A percentile compares a stretch with the other conserved stretches of the same genome.
These are phyloP conservation scores for Globisporangium megalacanthum DNA, from an alignment of 352 stramenopile genomes.

Conservation along the genomic window DNA sequence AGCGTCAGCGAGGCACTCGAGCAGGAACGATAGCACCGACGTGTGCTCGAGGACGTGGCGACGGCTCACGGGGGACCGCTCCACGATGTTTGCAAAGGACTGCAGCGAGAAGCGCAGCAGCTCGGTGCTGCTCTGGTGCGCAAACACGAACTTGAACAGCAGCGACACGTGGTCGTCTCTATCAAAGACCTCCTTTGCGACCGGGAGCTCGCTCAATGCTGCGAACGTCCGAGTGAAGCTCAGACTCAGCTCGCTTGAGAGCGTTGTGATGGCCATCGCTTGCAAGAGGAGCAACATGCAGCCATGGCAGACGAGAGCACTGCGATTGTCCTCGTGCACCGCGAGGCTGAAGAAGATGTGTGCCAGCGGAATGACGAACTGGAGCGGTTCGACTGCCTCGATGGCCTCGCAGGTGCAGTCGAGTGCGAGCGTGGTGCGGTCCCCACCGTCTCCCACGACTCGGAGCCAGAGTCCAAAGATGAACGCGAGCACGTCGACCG, in stretches of 20 bases:
- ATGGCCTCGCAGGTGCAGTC: slow-evolving; percentile 3
- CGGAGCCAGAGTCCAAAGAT: slow-evolving; percentile 32
- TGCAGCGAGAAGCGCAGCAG: slow-evolving; percentile 35
- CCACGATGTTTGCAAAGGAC: slow-evolving; percentile 50
- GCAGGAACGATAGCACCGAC: slow-evolving; percentile 30
- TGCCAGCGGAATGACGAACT: slow-evolving; percentile 13
- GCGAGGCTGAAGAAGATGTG: slow-evolving; percentile 10
- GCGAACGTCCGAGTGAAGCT: slow-evolving; percentile 20
- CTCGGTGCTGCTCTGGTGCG: slow-evolving; percentile 21
- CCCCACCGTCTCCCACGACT: slow-evolving; percentile 1
- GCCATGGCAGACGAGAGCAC: slow-evolving; percentile 13
- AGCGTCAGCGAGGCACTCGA: slow-evolving; percentile 37
- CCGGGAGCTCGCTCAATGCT: slow-evolving; percentile 18
- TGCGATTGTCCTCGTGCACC: slow-evolving; percentile 15
- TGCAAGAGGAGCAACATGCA: slow-evolving; percentile 19
- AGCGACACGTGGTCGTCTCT: slow-evolving; percentile 37
- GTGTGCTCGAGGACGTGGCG: slow-evolving; percentile 27
- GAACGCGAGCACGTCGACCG: slow-evolving; percentile 30
- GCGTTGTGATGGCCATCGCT: slow-evolving; percentile 12
- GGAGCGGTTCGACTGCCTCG: background rate
- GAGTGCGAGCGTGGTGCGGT: background rate
- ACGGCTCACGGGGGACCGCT: slow-evolving; percentile 37
- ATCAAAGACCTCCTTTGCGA: slow-evolving; percentile 26
- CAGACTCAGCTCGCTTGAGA: slow-evolving; percentile 21
- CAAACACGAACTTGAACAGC: slow-evolving; percentile 51